phyloP scores from a whole-genome alignment of 2,329 filamentous ascomycete species.

The Colletotrichum sp. region DNA sequence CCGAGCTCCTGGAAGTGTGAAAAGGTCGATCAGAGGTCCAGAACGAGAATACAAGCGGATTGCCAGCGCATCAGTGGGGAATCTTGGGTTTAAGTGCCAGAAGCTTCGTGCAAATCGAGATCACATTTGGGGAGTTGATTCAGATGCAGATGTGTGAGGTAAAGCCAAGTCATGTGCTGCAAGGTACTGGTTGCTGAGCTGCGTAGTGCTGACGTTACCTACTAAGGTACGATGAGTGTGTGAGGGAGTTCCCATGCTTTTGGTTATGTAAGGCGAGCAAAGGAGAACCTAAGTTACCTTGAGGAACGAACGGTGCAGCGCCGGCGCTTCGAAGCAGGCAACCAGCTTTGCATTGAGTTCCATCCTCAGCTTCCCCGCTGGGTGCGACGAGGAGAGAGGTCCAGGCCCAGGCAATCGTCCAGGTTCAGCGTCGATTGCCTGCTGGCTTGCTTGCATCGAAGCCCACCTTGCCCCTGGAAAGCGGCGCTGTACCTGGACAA shows the following conservation, averaged over 20 bases:
- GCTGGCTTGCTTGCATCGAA: neutral
- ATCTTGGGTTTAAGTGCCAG: neutral
- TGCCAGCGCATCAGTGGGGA: conserved; percentile 11
- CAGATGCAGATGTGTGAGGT: neutral
- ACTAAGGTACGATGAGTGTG: neutral
- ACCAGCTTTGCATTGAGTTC: neutral
- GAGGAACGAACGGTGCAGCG: neutral
- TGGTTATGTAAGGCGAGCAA: neutral
- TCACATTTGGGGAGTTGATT: neutral
- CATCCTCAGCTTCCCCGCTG: neutral
- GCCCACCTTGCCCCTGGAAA: neutral
- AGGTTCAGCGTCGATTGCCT: neutral
- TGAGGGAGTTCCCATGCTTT: neutral
- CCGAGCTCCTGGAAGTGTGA: neutral
- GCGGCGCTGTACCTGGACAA: neutral
- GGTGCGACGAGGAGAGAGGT: neutral
- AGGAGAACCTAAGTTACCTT: neutral
- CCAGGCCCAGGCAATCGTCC: neutral
- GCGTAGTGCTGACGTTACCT: neutral
- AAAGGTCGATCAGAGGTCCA: neutral
- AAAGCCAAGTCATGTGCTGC: neutral
- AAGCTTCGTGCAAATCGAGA: conserved; percentile 2
- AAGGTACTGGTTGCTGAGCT: neutral
- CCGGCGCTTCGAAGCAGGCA: neutral
- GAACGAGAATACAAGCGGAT: neutral